Base-by-base conservation (phyloP, 495 filamentous ascomycete species). In the Xanthoparmelia taractica region DNA sequence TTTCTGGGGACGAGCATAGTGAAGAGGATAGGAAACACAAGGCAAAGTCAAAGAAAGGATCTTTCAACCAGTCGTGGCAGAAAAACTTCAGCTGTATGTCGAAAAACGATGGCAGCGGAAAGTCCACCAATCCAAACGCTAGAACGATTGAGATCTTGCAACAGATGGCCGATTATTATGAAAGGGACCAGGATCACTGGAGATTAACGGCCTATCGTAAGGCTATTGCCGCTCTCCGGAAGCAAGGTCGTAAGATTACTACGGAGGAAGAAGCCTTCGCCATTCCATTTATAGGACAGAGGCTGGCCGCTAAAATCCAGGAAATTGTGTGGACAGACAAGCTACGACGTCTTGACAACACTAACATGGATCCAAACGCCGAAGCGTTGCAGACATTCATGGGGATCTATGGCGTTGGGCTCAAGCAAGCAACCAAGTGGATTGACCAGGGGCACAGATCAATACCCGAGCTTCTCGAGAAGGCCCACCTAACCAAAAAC, bases 231-330 rank as follows among this genome's bases (percentile, higher is more conserved):
- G 88, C 85, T 4, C 79, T 98, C 43, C 80, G 82, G 20, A 84
- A 82, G 33, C 90, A 96, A 63, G 69, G 74, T 0, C 76, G 73
- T 60, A 87, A 84, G 68, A 85, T 97, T 63, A 75, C 69, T 13
- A 91, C 86, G 17, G 81, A 80, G 55, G 77, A 84, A 36, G 82
- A 96, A 73, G 94, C 94, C 1, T 73, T 76, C 25, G 68, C 71
- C 10, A 81, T 97, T 5, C 84, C 87, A 1, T 82, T 82, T 60
- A 87, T 98, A 65, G 94, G 94, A 37, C 60, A 76, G 11, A 82
- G 90, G 15, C 72, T 98, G 20, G 94, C 94, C 0, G 78, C 80
- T 47, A 97, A 97, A 69, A 96, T 98, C 61, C 88, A 95, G 69
- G 94, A 98, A 70, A 96, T 97, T 56, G 91, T 83, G 8, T 71